Evolutionary conservation across 139 green algal species (phyloP).

Genomic region (Nannochloris sp.): DNA sequence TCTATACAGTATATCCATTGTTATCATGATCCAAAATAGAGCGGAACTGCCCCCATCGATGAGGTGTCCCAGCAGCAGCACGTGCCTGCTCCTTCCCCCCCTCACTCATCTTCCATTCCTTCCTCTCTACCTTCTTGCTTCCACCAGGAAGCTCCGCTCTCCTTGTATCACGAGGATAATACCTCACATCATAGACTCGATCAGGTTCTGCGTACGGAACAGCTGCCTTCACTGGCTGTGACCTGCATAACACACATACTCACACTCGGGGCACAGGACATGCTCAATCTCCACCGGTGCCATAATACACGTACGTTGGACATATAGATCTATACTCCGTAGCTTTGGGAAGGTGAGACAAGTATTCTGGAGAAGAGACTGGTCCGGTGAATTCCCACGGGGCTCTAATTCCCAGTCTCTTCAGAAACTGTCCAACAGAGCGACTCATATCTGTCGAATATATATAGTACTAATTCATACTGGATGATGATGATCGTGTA

Average conservation of each 20-base stretch:
- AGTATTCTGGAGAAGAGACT: slow-evolving; percentile 27
- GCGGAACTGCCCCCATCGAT: slow-evolving; percentile 5
- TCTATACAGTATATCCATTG: slow-evolving; percentile 30
- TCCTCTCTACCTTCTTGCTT: slow-evolving; percentile 4
- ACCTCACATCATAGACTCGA: slow-evolving; percentile 69
- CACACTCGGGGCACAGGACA: too few species aligned
- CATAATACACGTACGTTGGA: slow-evolving; percentile 16
- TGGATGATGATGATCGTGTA: too few species aligned
- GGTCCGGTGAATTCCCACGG: slow-evolving; percentile 35
- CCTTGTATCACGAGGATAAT: slow-evolving; percentile 41
- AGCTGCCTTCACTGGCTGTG: slow-evolving; percentile 38
- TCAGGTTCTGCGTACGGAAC: slow-evolving; percentile 47
- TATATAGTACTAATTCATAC: too few species aligned
- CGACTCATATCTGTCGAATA: too few species aligned
- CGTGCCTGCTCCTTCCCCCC: background rate
- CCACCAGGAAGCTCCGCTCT: slow-evolving; percentile 33
- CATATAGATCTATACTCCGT: slow-evolving; percentile 19
- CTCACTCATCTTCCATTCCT: slow-evolving; percentile 1
- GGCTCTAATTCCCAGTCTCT: slow-evolving; percentile 2
- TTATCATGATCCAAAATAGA: slow-evolving; percentile 29
- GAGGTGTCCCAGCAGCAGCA: slow-evolving; percentile 10
- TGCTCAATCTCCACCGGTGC: too few species aligned
- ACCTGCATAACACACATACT: slow-evolving; percentile 29
- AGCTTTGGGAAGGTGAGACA: slow-evolving; percentile 19
- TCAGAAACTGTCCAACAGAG: background rate